Evolutionary conservation across 2,329 filamentous ascomycete species (phyloP).

Genomic region (Neophaeococcomyces mojaviensis): DNA sequence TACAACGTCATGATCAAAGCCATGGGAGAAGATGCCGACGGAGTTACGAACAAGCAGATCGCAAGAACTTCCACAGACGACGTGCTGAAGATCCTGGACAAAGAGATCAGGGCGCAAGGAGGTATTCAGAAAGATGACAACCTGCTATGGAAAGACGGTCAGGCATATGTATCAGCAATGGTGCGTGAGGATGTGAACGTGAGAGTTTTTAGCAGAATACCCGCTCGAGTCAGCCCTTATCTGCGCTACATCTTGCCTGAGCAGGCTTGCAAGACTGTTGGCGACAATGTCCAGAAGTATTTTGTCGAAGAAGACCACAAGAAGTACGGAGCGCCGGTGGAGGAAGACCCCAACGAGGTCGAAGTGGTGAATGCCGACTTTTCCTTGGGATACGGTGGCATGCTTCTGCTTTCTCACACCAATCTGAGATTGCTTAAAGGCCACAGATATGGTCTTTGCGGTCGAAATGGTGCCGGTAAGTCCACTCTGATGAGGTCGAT

Average conservation of each 20-base stretch:
- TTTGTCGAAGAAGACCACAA: slow-evolving; percentile 80
- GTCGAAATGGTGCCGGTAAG: slow-evolving; percentile 94
- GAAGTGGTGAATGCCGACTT: slow-evolving; percentile 98
- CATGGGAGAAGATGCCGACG: slow-evolving; percentile 66
- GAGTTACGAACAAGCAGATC: slow-evolving; percentile 48
- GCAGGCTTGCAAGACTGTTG: slow-evolving; percentile 57
- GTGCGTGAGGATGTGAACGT: slow-evolving; percentile 82
- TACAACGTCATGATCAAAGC: slow-evolving; percentile 85
- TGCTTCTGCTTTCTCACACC: slow-evolving; percentile 92
- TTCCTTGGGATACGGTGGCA: slow-evolving; percentile 93
- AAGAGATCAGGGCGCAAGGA: slow-evolving; percentile 63
- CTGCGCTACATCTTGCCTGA: slow-evolving; percentile 62
- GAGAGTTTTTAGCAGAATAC: slow-evolving; percentile 67
- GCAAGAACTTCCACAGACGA: slow-evolving; percentile 64
- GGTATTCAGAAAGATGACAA: slow-evolving; percentile 56
- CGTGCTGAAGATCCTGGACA: slow-evolving; percentile 65
- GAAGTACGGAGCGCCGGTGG: slow-evolving; percentile 74
- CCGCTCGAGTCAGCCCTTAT: slow-evolving; percentile 64
- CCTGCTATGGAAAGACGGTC: slow-evolving; percentile 57
- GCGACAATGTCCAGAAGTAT: slow-evolving; percentile 64
- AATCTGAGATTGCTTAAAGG: slow-evolving; percentile 92
- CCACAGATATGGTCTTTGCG: slow-evolving; percentile 93
- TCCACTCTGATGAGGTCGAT: slow-evolving; percentile 99
- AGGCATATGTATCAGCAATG: slow-evolving; percentile 72
- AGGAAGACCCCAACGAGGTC: slow-evolving; percentile 83